These are phyloP conservation scores for Hygrocybe coccinea DNA, from an alignment of 768 basidiomycete species.

Conservation along the genomic window DNA sequence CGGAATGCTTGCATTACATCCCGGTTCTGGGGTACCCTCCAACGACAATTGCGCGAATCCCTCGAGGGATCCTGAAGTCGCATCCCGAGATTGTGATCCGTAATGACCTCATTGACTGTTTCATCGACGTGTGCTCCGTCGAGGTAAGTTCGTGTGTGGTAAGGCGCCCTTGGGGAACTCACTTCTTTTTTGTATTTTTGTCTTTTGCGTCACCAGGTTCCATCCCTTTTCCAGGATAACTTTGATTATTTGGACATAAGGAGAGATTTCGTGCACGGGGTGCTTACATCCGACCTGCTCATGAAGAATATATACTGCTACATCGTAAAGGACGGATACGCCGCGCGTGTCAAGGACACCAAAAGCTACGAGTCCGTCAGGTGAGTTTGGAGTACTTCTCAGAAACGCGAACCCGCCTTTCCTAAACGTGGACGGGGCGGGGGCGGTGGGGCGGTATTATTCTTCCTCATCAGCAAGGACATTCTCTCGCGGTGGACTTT, in stretches of 20 bases:
- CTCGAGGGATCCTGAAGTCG: conserved; percentile 66
- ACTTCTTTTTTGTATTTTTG: background rate
- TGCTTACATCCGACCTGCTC: conserved; percentile 88
- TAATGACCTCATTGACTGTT: conserved; percentile 83
- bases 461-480: conserved; percentile 60
- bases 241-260: conserved; percentile 95
- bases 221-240: conserved; percentile 95
- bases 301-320: conserved; percentile 94
- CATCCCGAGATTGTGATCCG: conserved; percentile 83
- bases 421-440: too few species aligned
- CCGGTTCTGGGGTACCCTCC: conserved; percentile 66
- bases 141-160: conserved; percentile 50
- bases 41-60: conserved; percentile 56
- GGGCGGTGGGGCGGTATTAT: too few species aligned
- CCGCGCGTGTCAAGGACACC: conserved; percentile 89
- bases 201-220: conserved; percentile 52
- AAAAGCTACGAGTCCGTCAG: conserved; percentile 87
- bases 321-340: conserved; percentile 83
- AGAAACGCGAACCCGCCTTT: background rate
- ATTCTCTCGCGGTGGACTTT: conserved; percentile 92
- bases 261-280: conserved; percentile 88
- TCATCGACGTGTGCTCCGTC: conserved; percentile 90
- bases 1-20: conserved; percentile 83
- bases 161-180: background rate
- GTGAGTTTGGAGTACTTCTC: conserved; percentile 36